These are phyloP conservation scores for Colletotrichum sp. DNA, from an alignment of 2,329 filamentous ascomycete species.

Conservation along the genomic window DNA sequence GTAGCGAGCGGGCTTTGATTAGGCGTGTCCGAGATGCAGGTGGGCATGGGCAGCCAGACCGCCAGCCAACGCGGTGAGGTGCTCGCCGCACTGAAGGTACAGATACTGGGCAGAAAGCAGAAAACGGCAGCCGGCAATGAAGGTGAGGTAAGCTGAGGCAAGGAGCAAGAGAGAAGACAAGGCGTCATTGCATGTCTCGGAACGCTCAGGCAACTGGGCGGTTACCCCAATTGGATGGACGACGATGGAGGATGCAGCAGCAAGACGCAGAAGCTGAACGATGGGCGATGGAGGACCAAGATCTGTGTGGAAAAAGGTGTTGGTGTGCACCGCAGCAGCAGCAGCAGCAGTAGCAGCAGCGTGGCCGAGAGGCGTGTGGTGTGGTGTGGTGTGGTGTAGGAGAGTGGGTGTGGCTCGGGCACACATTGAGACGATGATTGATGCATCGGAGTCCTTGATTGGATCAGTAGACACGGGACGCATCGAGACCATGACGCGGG, in stretches of 20 bases:
- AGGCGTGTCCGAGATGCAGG: constrained; percentile 2
- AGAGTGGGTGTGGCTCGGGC: background rate
- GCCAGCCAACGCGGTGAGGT: background rate
- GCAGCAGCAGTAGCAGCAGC: background rate
- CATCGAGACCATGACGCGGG: background rate
- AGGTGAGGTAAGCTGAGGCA: background rate
- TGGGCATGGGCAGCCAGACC: background rate
- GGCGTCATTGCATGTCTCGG: constrained; percentile 15
- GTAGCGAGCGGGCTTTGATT: background rate
- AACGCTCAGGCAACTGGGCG: background rate
- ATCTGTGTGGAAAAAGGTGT: background rate
- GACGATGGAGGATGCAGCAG: background rate
- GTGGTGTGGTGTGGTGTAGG: background rate
- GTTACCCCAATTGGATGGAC: background rate
- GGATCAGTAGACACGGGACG: background rate
- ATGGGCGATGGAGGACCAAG: background rate
- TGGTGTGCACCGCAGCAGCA: background rate
- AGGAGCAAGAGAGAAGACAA: constrained; percentile 1
- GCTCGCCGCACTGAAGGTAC: background rate
- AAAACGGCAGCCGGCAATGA: background rate
- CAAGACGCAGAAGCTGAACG: background rate
- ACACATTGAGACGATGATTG: background rate
- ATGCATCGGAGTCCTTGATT: constrained; percentile 7
- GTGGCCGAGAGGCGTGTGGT: background rate
- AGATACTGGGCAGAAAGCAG: background rate